phyloP scores from a whole-genome alignment of 768 basidiomycete genomes.

The Cystobasidium onofrii region DNA sequence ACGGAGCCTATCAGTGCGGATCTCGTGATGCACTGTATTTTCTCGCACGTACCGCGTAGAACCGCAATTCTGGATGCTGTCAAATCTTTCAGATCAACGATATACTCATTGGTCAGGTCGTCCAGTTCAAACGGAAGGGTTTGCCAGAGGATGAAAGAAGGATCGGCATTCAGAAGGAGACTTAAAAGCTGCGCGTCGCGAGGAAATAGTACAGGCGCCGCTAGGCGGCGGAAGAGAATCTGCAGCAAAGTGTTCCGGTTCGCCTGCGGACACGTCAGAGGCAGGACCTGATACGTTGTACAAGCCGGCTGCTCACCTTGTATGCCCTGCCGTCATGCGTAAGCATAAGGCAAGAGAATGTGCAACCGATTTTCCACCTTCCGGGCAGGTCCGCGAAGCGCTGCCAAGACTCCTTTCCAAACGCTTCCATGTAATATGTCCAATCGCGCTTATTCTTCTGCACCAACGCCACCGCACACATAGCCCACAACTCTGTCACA shows the following conservation, averaged over 20 bases:
- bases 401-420: conserved; percentile 54
- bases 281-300: not conserved
- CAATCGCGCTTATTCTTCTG: conserved; percentile 55
- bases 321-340: conserved; percentile 31
- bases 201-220: not conserved
- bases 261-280: not conserved
- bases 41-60: not conserved
- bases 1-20: not conserved
- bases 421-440: conserved; percentile 54
- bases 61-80: not conserved
- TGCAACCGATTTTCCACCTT: conserved; percentile 57
- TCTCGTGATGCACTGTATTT: not conserved
- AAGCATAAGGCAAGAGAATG: conserved; percentile 49
- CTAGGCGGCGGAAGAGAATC: conserved; percentile 2
- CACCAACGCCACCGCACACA: conserved; percentile 59
- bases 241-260: conserved; percentile 3
- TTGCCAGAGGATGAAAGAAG: not conserved
- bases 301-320: conserved; percentile 8
- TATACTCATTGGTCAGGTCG: not conserved
- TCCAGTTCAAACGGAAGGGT: not conserved
- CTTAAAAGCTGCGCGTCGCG: not conserved
- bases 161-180: not conserved
- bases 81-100: not conserved
- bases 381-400: conserved; percentile 53
- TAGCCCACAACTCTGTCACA: conserved; percentile 67